Evolutionary conservation across 805 yeast genomes (phyloP).

Genomic region (Candida wancherniae): DNA sequence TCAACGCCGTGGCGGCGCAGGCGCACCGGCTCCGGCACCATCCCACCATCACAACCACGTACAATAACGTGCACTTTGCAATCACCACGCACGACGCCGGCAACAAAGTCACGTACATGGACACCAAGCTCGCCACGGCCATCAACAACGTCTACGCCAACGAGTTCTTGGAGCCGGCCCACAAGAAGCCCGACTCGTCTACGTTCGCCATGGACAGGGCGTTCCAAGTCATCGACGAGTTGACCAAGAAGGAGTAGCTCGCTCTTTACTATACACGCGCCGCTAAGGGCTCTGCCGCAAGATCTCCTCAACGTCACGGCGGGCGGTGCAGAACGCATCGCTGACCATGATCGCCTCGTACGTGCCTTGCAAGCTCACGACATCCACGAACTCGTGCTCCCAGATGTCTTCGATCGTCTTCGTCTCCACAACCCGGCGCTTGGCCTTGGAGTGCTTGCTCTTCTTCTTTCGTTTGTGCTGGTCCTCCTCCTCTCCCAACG

Average conservation of each 20-base stretch:
- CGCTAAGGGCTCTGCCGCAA: conserved; percentile 2
- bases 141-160: conserved; percentile 17
- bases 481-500: conserved; percentile 37
- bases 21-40: conserved; percentile 63
- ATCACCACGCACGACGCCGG: conserved; percentile 64
- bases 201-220: conserved; percentile 9
- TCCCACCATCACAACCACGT: conserved; percentile 62
- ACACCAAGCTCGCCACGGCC: conserved; percentile 51
- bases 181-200: conserved; percentile 3
- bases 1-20: conserved; percentile 52
- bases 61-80: conserved; percentile 50
- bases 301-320: conserved; percentile 14
- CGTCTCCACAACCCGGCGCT: conserved; percentile 38
- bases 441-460: conserved; percentile 10
- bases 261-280: not conserved
- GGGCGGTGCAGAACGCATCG: conserved; percentile 66
- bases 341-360: conserved; percentile 89
- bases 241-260: conserved; percentile 9
- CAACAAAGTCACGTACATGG: conserved; percentile 47
- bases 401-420: conserved; percentile 67
- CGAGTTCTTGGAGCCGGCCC: conserved; percentile 6
- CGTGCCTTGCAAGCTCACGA: conserved; percentile 84
- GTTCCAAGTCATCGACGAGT: conserved; percentile 12
- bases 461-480: conserved; percentile 22
- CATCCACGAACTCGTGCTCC: conserved; percentile 62